Conservation (phyloP, 2,329 filamentous ascomycete species). For the Aspergillus fructus region DNA sequence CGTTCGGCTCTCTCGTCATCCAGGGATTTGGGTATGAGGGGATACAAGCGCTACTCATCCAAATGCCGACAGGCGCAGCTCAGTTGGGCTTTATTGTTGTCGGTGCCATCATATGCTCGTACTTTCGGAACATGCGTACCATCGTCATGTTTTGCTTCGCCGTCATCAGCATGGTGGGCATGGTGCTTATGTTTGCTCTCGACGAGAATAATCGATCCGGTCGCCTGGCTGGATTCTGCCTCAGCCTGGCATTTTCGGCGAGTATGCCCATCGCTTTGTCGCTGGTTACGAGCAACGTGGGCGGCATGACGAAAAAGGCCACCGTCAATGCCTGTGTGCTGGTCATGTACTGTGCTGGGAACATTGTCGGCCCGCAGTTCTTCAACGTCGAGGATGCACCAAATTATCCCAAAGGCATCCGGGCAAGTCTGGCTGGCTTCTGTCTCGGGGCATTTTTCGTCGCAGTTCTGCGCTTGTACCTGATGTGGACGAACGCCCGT, state of each 20-base stretch:
- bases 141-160: not conserved
- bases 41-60: not conserved
- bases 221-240: not conserved
- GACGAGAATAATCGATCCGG: not conserved
- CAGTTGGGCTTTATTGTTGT: not conserved
- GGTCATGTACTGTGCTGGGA: not conserved
- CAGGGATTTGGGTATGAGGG: not conserved
- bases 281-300: not conserved
- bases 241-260: not conserved
- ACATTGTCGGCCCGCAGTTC: not conserved
- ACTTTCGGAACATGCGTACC: not conserved
- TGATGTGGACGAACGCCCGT: not conserved
- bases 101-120: not conserved
- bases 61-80: not conserved
- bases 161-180: not conserved
- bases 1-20: slow-evolving; percentile 3
- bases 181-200: not conserved
- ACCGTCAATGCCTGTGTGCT: not conserved
- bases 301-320: not conserved
- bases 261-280: not conserved
- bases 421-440: not conserved
- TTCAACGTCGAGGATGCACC: not conserved
- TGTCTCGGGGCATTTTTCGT: not conserved
- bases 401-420: not conserved
- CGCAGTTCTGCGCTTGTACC: not conserved